Evolutionary conservation across 352 stramenopile genomes (phyloP).

Genomic region (Globisporangium megalacanthum): DNA sequence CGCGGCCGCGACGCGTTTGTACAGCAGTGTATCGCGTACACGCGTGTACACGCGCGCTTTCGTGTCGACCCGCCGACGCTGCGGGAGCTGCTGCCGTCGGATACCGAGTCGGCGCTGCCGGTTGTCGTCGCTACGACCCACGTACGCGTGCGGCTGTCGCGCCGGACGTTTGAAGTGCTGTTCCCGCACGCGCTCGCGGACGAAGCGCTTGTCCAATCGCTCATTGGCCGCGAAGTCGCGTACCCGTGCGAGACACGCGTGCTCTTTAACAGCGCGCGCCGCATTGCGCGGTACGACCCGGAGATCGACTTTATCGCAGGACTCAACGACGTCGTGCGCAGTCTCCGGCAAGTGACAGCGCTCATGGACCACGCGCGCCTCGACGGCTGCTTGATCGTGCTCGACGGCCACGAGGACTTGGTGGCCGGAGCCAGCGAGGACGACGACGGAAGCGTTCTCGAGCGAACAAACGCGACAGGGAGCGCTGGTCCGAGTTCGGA

Average conservation of each 20-base stretch:
- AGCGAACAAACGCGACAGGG: too few relatives aligned
- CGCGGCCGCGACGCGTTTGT: conserved; percentile 16
- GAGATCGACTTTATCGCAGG: conserved; percentile 41
- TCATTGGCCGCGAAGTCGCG: conserved; percentile 28
- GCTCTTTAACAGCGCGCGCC: conserved; percentile 37
- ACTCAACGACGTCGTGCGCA: conserved; percentile 24
- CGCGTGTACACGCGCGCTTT: conserved; percentile 11
- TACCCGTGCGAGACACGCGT: conserved; percentile 35
- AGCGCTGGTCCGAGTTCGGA: too few relatives aligned
- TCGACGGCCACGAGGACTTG: conserved; percentile 4
- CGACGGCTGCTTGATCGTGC: conserved; percentile 12
- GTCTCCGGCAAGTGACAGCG: conserved; percentile 8
- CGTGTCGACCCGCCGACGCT: conserved; percentile 11
- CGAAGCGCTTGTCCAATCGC: conserved; percentile 23
- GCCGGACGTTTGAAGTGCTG: conserved; percentile 34
- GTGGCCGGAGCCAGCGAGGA: conserved; percentile 3
- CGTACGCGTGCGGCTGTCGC: conserved; percentile 24
- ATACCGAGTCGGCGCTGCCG: conserved; percentile 7
- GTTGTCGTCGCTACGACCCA: conserved; percentile 10
- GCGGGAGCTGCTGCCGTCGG: conserved; percentile 9
- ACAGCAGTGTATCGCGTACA: conserved; percentile 17
- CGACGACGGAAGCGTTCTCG: neutral
- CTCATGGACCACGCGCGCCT: conserved; percentile 17
- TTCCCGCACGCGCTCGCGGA: conserved; percentile 42
- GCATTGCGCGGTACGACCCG: conserved; percentile 32